Conservation (phyloP, 2,329 filamentous ascomycete genomes). For the Pseudopithomyces maydicus region DNA sequence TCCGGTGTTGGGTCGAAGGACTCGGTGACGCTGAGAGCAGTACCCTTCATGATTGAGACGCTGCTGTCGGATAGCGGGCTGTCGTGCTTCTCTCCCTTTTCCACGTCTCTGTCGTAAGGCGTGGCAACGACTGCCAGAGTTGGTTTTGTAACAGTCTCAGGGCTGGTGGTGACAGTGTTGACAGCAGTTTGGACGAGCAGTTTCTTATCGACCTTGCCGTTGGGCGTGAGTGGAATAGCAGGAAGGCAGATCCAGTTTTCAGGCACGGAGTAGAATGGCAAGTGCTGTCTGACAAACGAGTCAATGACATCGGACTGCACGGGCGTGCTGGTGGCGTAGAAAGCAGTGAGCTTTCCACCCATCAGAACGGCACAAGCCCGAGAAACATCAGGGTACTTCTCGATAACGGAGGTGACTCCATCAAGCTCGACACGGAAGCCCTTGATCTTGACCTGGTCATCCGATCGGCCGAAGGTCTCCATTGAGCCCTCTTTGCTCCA, state of each 20-base stretch:
- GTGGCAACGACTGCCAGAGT: background rate
- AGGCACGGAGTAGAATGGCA: slow-evolving; percentile 62
- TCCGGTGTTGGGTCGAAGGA: slow-evolving; percentile 8
- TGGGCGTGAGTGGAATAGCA: slow-evolving; percentile 57
- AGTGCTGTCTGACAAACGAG: slow-evolving; percentile 46
- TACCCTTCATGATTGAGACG: slow-evolving; percentile 18
- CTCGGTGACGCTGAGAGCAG: slow-evolving; percentile 21
- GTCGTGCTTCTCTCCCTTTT: slow-evolving; percentile 10
- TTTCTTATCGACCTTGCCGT: slow-evolving; percentile 62
- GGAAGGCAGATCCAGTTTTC: slow-evolving; percentile 50
- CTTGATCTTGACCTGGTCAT: slow-evolving; percentile 68
- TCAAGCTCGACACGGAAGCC: slow-evolving; percentile 67
- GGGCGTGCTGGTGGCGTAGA: slow-evolving; percentile 49
- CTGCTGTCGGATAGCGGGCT: slow-evolving; percentile 13
- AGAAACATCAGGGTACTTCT: slow-evolving; percentile 51
- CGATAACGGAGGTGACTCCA: slow-evolving; percentile 53
- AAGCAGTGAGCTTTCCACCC: slow-evolving; percentile 55
- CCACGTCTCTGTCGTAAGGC: background rate
- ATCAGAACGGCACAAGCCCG: slow-evolving; percentile 56
- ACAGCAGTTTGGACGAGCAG: slow-evolving; percentile 43
- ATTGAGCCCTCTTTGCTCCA: slow-evolving; percentile 61
- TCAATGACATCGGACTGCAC: slow-evolving; percentile 42
- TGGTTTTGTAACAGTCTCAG: background rate
- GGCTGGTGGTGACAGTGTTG: background rate
- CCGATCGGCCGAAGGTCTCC: slow-evolving; percentile 61